Evolutionary conservation across 257 asterid genomes (phyloP), one percentile per base, ranked within the genome.

Genomic region (Ligustrum vulgare): DNA sequence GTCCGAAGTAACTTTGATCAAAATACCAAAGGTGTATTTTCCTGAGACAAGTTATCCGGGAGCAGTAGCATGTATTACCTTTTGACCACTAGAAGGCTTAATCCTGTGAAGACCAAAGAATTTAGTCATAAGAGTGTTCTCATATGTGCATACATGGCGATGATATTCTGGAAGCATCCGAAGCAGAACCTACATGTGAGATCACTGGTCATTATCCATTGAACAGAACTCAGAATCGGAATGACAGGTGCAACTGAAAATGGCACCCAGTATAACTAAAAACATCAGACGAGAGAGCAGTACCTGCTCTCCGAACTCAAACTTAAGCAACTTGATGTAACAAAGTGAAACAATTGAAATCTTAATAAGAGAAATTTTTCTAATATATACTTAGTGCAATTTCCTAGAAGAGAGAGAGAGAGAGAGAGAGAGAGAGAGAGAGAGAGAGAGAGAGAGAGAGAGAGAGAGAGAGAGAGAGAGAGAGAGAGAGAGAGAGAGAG

Each of bases 91-190:
- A 22, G 90, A 87, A 74, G 99, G 95, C 82, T 88, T 89, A 84
- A 94, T 92, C 90, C 99, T 87, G 91, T 95, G 98, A 80, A 95
- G 98, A 75, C 99, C 98, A 77, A 95, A 94, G 86, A 95, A 95
- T 80, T 95, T 95, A 32, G 98, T 93, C 67, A 95, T 86, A 63
- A 95, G 94, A 66, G 99, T 95, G 85, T 95, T 95, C 10, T 95
- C 99, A 54, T 89, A 80, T 73, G 75, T 81, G 77, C 80, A 87
- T 76, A 95, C 99, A 64, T 95, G 99, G 54, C 72, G 75, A 79
- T 91, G 94, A 82, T 95, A 95, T 79, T 91, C 84, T 70, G 98
- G 98, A 74, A 95, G 97, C 99, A 95, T 93, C 81, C 91, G 87
- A 83, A 89, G 87, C 78, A 95, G 87, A 77, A 95, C 99, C 99